Base-by-base conservation (phyloP, 2,329 filamentous ascomycete genomes). In the Dothidotthia symphoricarpi region DNA sequence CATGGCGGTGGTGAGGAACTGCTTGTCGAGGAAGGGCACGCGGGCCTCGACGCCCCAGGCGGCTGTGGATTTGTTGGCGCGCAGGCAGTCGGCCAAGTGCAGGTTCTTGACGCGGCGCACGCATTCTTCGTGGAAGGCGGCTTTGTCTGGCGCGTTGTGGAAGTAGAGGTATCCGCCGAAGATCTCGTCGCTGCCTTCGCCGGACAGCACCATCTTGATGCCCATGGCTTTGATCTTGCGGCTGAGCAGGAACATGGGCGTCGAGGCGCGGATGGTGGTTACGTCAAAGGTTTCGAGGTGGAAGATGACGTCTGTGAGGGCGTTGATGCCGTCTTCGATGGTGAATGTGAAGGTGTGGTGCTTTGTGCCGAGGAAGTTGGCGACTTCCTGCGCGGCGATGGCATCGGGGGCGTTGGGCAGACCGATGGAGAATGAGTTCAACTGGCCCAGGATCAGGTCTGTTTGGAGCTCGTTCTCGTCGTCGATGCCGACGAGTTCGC, bases 161-260 rank as follows among this genome's bases (percentile, higher is more conserved):
- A 98, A 98, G 78, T 98, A 98, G 14, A 98, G 82, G 71, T 98
- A 98, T 36, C 93, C 93, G 48, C 93, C 93, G 57, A 97, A 97
- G 67, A 96, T 96, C 74, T 98, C 93, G 69, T 98, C 93, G 61
- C 86, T 93, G 33, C 93, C 93, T 73, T 98, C 93, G 46, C 93
- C 93, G 61, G 86, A 94, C 47, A 98, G 79, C 40, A 98, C 93
- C 93, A 98, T 98, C 81, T 98, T 98, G 64, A 98, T 87, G 49
- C 93, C 93, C 83, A 96, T 91, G 24, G 90, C 93, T 78, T 98
- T 98, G 77, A 98, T 98, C 78, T 98, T 98, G 67, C 94, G 84
- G 46, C 88, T 93, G 31, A 98, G 80, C 49, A 98, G 76, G 74
- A 96, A 98, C 93, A 98, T 98, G 52, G 93, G 93, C 9, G 93